These are phyloP conservation scores for Tardiomyces digboiensis DNA, from an alignment of 1,139 yeast genomes.

Conservation along the genomic window DNA sequence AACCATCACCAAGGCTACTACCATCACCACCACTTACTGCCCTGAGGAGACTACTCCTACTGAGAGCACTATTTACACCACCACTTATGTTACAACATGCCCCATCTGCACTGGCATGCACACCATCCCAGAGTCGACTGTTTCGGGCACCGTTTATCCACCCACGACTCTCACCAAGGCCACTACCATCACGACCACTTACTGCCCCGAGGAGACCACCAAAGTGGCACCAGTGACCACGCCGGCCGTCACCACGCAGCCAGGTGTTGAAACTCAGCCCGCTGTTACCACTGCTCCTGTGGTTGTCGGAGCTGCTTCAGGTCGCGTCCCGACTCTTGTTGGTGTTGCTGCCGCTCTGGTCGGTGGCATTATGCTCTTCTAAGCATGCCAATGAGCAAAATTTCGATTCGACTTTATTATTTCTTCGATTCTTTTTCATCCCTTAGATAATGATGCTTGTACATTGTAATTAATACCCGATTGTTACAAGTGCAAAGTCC, in stretches of 20 bases:
- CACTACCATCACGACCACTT: background rate
- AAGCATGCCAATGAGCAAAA: background rate
- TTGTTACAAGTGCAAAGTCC: too few species aligned
- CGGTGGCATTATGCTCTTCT: background rate
- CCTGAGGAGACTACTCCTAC: background rate
- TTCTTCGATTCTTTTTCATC: too few species aligned
- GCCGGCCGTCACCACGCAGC: background rate
- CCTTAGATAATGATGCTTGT: too few species aligned
- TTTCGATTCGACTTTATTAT: too few species aligned
- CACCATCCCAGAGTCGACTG: background rate
- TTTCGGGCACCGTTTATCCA: background rate
- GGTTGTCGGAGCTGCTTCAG: background rate
- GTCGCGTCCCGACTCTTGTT: background rate
- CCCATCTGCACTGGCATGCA: background rate
- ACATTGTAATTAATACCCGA: too few species aligned
- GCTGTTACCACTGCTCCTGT: background rate
- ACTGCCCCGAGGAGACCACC: background rate
- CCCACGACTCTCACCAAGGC: background rate
- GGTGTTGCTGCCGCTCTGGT: background rate
- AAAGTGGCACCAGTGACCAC: background rate
- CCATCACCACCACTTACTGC: slow-evolving; percentile 1
- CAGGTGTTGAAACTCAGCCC: too few species aligned
- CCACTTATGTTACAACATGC: background rate
- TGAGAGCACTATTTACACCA: background rate
- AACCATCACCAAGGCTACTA: background rate